Base-by-base conservation (phyloP, 495 filamentous ascomycete genomes). In the Penicillium odoratum region DNA sequence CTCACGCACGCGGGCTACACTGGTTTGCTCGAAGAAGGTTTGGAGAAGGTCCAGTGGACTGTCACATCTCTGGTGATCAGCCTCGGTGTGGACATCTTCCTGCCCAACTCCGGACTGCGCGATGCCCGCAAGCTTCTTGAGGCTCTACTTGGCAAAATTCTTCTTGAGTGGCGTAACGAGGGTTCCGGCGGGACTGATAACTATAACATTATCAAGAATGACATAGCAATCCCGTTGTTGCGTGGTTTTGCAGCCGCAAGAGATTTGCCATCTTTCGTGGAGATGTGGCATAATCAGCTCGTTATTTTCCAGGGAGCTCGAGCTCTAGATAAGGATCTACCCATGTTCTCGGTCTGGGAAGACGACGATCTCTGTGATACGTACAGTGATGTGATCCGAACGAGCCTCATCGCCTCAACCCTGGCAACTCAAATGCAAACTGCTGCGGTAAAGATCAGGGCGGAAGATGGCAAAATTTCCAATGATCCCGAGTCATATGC, bases 71-170 rank as follows among this genome's bases (percentile, higher is more conserved):
- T 84, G 48, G 72, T 88, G 10, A 73, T 90, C 15, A 77, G 84
- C 42, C 80, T 89, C 18, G 87, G 90, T 56, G 78, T 84, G 3
- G 86, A 91, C 64, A 80, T 89, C 10, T 91, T 91, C 61, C 70
- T 90, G 30, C 77, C 77, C n/a, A 80, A 78, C 46, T 78, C 77
- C 1, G 77, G 77, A 3, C 55, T 80, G 13, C 60, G 61, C n/a
- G 71, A 76, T 56, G 66, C 76, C 0, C 64, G 63, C 33, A 72
- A 69, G 36, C 74, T 78, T 48, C 59, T 82, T n/a, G 64, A 69
- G 28, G 70, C 72, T 16, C 57, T 83, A 40, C 63, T 81, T 31
- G 62, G 74, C 28, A 75, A 75, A 48, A 69, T 81, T 13, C 57
- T 67, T 26, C 47, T 74, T 5, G 69, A 75, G 36, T 79, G 73